phyloP scores from a whole-genome alignment of 768 basidiomycete genomes.

The Suillus americanus region DNA sequence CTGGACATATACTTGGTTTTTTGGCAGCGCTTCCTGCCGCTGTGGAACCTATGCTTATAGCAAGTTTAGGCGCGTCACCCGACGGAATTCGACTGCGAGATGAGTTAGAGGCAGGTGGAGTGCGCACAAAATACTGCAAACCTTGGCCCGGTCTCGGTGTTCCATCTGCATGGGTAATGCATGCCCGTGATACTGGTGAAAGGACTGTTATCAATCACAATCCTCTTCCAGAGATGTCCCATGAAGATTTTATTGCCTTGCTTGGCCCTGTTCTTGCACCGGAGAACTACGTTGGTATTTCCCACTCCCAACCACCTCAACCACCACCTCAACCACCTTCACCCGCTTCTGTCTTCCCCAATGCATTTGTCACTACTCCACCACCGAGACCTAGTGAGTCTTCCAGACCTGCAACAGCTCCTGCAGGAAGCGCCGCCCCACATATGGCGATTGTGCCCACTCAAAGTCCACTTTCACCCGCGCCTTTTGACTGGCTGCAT shows the following conservation, averaged over 20 bases:
- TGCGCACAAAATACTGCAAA: slow-evolving; percentile 74
- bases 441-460: slow-evolving; percentile 25
- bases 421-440: slow-evolving; percentile 12
- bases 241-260: slow-evolving; percentile 81
- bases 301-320: slow-evolving; percentile 16
- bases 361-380: slow-evolving; percentile 18
- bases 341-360: slow-evolving; percentile 31
- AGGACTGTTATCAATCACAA: slow-evolving; percentile 85
- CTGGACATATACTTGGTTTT: slow-evolving; percentile 66
- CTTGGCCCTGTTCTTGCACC: slow-evolving; percentile 81
- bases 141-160: slow-evolving; percentile 70
- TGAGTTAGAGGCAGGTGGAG: slow-evolving; percentile 65
- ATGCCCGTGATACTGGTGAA: slow-evolving; percentile 64
- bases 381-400: slow-evolving; percentile 36
- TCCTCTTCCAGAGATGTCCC: slow-evolving; percentile 81
- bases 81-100: slow-evolving; percentile 64
- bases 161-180: slow-evolving; percentile 79
- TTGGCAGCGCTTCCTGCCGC: slow-evolving; percentile 38
- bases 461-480: slow-evolving; percentile 56
- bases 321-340: slow-evolving; percentile 21
- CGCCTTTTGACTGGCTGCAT: slow-evolving; percentile 86
- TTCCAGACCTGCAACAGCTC: slow-evolving; percentile 31
- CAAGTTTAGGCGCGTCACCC: slow-evolving; percentile 69
- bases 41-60: slow-evolving; percentile 61
- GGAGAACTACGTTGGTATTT: slow-evolving; percentile 61